Conservation (phyloP, 495 filamentous ascomycete genomes). For the Oidiodendron maius region DNA sequence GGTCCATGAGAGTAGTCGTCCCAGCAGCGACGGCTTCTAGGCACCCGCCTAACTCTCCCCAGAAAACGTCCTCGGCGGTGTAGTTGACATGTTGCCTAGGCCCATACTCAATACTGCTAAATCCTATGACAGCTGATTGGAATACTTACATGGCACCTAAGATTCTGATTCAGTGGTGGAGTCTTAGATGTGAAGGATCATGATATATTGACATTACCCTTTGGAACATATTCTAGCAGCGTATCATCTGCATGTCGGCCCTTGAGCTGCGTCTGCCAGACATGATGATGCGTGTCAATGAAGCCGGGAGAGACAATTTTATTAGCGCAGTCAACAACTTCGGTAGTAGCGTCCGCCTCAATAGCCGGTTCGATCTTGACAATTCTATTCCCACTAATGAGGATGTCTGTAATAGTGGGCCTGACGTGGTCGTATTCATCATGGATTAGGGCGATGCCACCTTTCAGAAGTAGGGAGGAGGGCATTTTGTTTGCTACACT, state of each 20-base stretch:
- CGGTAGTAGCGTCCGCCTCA: conserved; percentile 11
- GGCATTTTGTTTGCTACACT: background rate
- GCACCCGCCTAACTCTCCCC: conserved; percentile 45
- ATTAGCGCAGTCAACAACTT: conserved; percentile 36
- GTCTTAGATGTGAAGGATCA: too few relatives aligned
- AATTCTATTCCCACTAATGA: conserved; percentile 16
- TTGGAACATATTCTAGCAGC: conserved; percentile 35
- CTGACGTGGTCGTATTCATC: conserved; percentile 8
- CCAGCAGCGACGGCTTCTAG: conserved; percentile 49
- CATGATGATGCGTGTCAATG: conserved; percentile 47
- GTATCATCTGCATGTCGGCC: conserved; percentile 23
- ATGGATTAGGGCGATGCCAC: conserved; percentile 12
- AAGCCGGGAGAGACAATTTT: conserved; percentile 47
- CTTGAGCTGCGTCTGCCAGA: conserved; percentile 42
- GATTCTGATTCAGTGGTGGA: background rate
- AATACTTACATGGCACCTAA: background rate
- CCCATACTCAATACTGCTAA: too few relatives aligned
- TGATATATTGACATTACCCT: conserved; percentile 22
- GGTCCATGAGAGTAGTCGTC: conserved; percentile 53
- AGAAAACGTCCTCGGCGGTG: conserved; percentile 42
- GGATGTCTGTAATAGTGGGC: conserved; percentile 8
- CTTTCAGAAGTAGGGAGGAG: conserved; percentile 12
- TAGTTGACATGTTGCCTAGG: too few relatives aligned
- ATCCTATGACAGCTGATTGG: conserved; percentile 13
- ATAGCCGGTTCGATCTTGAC: conserved; percentile 12